Base-by-base conservation (phyloP, 1,139 yeast genomes). In the Kluyveromyces sp. region DNA sequence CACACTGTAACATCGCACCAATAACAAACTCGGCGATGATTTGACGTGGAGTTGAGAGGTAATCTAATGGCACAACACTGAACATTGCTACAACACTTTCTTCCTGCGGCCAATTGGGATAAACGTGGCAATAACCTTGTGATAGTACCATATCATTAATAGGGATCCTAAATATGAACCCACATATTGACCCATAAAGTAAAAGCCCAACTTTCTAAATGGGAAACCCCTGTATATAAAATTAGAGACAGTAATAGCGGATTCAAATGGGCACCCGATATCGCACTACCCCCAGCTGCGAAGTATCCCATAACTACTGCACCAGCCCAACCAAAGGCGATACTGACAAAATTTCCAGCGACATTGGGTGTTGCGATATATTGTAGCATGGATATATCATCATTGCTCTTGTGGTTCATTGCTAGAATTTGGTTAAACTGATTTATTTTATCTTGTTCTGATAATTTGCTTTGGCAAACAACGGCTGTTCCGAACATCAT, bases 281-380 rank as follows among this genome's bases (percentile, higher is more conserved):
- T 60, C 10, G 68, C 65, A 52, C 64, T 56, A 50, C 75, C 74
- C 43, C 74, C 75, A 39, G 73, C 66, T 25, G 63, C 59, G 45
- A 61, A 59, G 55, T 64, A 72, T 54, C 78, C 79, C 56, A 74
- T 58, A 55, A 72, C 71, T 47, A 73, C 78, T 2, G 77, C 79
- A 36, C 73, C 66, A 41, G 76, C 79, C 78, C 78, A 75, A 29
- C 72, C 68, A 48, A 73, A 58, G 6, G 73, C 70, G 47, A 74
- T 62, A 26, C 70, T 66, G 42, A 67, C 70, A 47, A 67, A 69
- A 40, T 66, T 63, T 55, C 78, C 78, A 31, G 67, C 66, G 3
- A 55, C 49, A 31, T 64, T 65, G 4, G 60, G 55, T 7, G 55
- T 48, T 10, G 45, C 59, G 41, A 48, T 51, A 39, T 53, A 48